A percentile compares a stretch with the other conserved stretches of the same genome.
Evolutionary conservation across 345 rosid species (phyloP).

Genomic region (Bruguiera parviflora): DNA sequence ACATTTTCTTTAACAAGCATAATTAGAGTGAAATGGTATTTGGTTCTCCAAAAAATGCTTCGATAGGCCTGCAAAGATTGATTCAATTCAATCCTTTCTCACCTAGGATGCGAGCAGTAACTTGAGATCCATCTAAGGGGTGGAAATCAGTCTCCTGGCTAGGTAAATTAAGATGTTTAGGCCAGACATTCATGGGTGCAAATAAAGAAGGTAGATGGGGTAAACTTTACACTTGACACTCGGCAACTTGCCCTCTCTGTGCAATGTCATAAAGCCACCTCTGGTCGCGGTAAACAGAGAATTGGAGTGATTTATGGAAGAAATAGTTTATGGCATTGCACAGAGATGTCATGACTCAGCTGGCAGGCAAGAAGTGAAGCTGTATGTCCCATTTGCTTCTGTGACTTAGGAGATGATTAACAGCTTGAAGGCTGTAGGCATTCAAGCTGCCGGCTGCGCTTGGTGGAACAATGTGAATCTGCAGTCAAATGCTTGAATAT

Average conservation of each 20-base stretch:
- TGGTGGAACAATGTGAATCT: constrained; percentile 14
- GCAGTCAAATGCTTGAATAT: constrained; percentile 34
- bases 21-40: constrained; percentile 42
- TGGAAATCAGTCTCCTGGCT: constrained; percentile 47
- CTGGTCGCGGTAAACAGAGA: constrained; percentile 47
- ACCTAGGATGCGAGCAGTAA: constrained; percentile 49
- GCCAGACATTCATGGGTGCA: constrained; percentile 58
- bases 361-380: constrained; percentile 27
- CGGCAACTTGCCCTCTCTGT: constrained; percentile 53
- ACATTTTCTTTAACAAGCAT: constrained; percentile 48
- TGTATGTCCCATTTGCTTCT: constrained; percentile 67
- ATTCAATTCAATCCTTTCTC: constrained; percentile 41
- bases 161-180: constrained; percentile 67
- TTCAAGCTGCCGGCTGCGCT: constrained; percentile 61
- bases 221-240: constrained; percentile 49
- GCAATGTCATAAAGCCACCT: constrained; percentile 13
- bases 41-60: constrained; percentile 39
- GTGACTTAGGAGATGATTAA: constrained; percentile 61
- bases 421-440: constrained; percentile 63
- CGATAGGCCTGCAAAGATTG: constrained; percentile 48
- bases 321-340: constrained; percentile 22
- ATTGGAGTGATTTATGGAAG: constrained; percentile 53
- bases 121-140: constrained; percentile 59
- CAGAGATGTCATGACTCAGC: constrained; percentile 31
- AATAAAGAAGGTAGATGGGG: constrained; percentile 48